Percentiles rank a stretch among this genome's conserved stretches.
phyloP scores from a whole-genome alignment of 176 grass and related monocot genomes.

The Phyllostachys edulis region DNA sequence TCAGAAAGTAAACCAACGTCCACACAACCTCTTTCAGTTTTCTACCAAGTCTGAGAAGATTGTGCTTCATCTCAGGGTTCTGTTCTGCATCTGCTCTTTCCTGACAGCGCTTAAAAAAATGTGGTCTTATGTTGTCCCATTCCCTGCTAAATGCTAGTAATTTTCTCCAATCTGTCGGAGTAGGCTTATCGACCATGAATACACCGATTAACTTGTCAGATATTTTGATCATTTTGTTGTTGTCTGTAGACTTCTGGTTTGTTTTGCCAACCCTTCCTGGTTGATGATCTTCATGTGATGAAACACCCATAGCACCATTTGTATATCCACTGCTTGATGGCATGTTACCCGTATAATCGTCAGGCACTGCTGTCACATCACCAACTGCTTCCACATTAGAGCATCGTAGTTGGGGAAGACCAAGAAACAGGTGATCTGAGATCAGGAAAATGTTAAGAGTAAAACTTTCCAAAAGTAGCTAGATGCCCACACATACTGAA shows the following conservation, averaged over 20 bases:
- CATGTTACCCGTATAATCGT: slow-evolving; percentile 38
- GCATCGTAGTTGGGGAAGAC: slow-evolving; percentile 18
- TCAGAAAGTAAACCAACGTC: not conserved
- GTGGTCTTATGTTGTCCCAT: slow-evolving; percentile 68
- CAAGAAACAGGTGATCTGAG: slow-evolving; percentile 39
- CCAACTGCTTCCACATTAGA: slow-evolving; percentile 46
- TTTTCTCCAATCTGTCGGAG: slow-evolving; percentile 77
- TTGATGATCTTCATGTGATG: slow-evolving; percentile 15
- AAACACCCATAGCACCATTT: not conserved
- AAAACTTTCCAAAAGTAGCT: not conserved
- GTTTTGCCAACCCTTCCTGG: slow-evolving; percentile 2
- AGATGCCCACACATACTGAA: not conserved
- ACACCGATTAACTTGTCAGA: slow-evolving; percentile 83
- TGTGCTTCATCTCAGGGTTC: slow-evolving; percentile 85
- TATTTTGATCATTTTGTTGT: slow-evolving; percentile 61
- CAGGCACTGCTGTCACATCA: slow-evolving; percentile 36
- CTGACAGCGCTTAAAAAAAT: slow-evolving; percentile 77
- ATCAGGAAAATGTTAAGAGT: not conserved
- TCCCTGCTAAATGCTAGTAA: slow-evolving; percentile 77
- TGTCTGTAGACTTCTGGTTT: slow-evolving; percentile 25
- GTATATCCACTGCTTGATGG: slow-evolving; percentile 44
- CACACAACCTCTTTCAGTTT: slow-evolving; percentile 82
- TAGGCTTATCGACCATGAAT: slow-evolving; percentile 84
- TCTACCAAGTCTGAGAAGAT: slow-evolving; percentile 66
- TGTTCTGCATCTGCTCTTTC: slow-evolving; percentile 63